A percentile compares a stretch with the other conserved stretches of the same genome.
These are phyloP conservation scores for Spathaspora passalidarum DNA, from an alignment of 805 yeast species.

Conservation along the genomic window DNA sequence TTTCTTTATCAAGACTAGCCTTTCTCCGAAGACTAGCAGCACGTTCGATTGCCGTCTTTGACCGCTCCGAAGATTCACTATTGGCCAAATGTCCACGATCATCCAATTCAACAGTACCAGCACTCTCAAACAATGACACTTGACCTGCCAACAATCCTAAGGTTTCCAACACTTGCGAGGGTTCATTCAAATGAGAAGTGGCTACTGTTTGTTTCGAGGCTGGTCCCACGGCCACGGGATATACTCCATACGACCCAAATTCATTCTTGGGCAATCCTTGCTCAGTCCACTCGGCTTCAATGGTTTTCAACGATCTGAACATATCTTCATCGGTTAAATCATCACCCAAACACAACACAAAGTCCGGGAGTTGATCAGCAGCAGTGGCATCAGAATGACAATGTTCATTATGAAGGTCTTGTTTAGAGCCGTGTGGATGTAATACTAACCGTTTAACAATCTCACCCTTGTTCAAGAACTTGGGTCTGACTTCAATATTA, in stretches of 20 bases:
- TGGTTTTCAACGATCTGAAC: constrained; percentile 73
- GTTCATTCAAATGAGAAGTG: constrained; percentile 79
- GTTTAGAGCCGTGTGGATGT: constrained; percentile 57
- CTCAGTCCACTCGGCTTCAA: constrained; percentile 53
- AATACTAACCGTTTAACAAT: constrained; percentile 79
- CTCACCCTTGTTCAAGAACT: constrained; percentile 93
- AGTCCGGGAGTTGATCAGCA: constrained; percentile 65
- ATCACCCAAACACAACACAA: constrained; percentile 88
- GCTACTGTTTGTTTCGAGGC: constrained; percentile 85
- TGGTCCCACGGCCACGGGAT: constrained; percentile 90
- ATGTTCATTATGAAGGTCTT: constrained; percentile 27
- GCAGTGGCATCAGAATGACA: constrained; percentile 24
- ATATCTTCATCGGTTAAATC: constrained; percentile 97
- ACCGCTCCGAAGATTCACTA: constrained; percentile 42
- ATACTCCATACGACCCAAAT: constrained; percentile 60
- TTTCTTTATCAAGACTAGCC: constrained; percentile 2
- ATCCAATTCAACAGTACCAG: constrained; percentile 72
- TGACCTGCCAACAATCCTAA: constrained; percentile 77
- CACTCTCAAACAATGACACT: constrained; percentile 73
- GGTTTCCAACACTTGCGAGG: constrained; percentile 79
- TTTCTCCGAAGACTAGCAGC: constrained; percentile 21
- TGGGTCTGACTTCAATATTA: constrained; percentile 94
- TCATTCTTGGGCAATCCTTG: constrained; percentile 40
- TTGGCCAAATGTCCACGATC: constrained; percentile 68
- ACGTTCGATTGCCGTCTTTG: constrained; percentile 32